Evolutionary conservation across 2,329 filamentous ascomycete species (phyloP), one percentile per base, ranked within the genome.

Genomic region (Microsporum ferrugineum): DNA sequence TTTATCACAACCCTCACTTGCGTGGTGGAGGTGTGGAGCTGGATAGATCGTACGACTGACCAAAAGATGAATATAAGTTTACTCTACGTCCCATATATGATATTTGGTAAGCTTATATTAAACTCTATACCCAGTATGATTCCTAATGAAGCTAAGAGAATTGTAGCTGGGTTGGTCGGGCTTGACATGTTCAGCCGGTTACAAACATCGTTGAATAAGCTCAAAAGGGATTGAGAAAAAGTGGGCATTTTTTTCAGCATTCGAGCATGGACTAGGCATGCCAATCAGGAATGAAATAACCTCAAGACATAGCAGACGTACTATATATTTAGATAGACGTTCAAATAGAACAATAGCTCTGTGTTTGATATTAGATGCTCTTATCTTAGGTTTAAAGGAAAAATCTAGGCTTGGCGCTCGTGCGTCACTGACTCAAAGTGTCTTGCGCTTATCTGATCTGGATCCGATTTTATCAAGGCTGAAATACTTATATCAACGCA

Each of bases 1-100:
- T 81, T 79, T 39, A 64, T 87, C 60, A 86, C 85, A 1, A 87
- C 85, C 0, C 67, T 82, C 47, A 82, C 82, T 0, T 88, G 85
- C 67, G 77, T 88, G 53, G 77, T 79, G 1, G 85, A 88, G 61
- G 82, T 81, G 65, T 73, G 81, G 71, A 77, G 75, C 64, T 88
- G 85, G 82, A 69, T 71, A 2, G 75, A 75, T 55, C 75, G 79
- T 34, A 72, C 73, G 0, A 64, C 69, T 1, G 68, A 67, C 1
- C 74, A 82, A 65, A 84, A 82, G 67, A 68, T 75, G 29, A 74
- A 76, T 59, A 66, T 85, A 59, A 78, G 74, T 0, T 76, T 73
- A 64, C 72, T 84, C 12, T 85, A 85, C 69, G 79, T 78, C 29
- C 82, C 82, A 2, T 85, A 85, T 72, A 69, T 83, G 41, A 74